Percentiles rank a stretch among this genome's conserved stretches.
Evolutionary conservation across 1,284 basidiomycete genomes (phyloP).

Genomic region (Trichosporon sp.): DNA sequence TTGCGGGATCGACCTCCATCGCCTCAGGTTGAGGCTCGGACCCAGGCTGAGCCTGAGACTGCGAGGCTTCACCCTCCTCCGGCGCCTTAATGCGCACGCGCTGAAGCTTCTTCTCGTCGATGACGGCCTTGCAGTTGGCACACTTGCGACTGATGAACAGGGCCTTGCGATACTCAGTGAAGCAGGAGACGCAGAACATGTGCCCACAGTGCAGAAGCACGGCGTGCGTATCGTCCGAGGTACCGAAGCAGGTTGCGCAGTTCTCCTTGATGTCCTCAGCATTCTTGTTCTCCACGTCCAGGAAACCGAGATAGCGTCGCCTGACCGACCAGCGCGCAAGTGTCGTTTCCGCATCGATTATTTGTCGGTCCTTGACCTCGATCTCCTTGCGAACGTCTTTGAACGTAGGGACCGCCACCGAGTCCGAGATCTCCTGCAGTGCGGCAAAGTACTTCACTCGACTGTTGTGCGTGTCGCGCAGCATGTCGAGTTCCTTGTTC

Average conservation of each 20-base stretch:
- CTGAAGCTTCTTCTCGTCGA: neutral
- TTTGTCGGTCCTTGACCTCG: slow-evolving; percentile 20
- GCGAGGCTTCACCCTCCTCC: neutral
- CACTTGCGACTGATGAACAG: slow-evolving; percentile 27
- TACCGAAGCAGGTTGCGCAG: slow-evolving; percentile 44
- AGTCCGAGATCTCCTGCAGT: slow-evolving; percentile 46
- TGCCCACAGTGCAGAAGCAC: slow-evolving; percentile 40
- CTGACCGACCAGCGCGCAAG: slow-evolving; percentile 31
- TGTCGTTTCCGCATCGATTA: slow-evolving; percentile 23
- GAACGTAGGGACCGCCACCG: slow-evolving; percentile 30
- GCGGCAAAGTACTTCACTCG: slow-evolving; percentile 42
- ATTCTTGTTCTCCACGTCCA: slow-evolving; percentile 21
- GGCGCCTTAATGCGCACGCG: slow-evolving; percentile 53
- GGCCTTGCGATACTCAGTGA: slow-evolving; percentile 27
- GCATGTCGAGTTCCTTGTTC: slow-evolving; percentile 41
- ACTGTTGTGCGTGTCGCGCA: slow-evolving; percentile 40
- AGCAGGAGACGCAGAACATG: slow-evolving; percentile 43
- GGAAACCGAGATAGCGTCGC: slow-evolving; percentile 34
- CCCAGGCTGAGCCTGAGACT: neutral
- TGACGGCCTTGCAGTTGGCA: slow-evolving; percentile 30
- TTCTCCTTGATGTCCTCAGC: slow-evolving; percentile 23
- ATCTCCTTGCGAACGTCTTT: slow-evolving; percentile 22
- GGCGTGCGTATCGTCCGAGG: slow-evolving; percentile 35
- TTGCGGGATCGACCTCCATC: neutral
- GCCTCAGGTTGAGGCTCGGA: slow-evolving; percentile 7